These are phyloP conservation scores for Leccinellum rugosiceps DNA, from an alignment of 768 basidiomycete species.

Conservation along the genomic window DNA sequence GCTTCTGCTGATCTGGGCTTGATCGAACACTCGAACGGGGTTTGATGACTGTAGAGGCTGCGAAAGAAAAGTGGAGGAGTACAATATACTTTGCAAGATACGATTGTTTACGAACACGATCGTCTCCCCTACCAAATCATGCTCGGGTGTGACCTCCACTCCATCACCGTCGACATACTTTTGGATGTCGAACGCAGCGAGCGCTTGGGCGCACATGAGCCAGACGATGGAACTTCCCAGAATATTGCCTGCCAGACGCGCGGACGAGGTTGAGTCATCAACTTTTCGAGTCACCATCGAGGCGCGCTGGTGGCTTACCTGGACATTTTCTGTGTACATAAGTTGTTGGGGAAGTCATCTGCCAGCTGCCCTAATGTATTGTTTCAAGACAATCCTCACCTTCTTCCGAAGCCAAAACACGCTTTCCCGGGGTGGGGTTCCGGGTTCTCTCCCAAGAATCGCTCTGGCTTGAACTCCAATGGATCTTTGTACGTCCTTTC, in stretches of 20 bases:
- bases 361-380: not conserved
- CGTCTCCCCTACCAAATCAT: conserved; percentile 26
- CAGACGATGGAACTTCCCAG: not conserved
- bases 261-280: too few relatives aligned
- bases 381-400: not conserved
- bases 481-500: conserved; percentile 16
- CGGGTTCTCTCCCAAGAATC: conserved; percentile 17
- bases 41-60: not conserved
- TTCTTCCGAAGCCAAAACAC: conserved; percentile 19
- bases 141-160: conserved; percentile 42
- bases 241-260: not conserved
- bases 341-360: too few relatives aligned
- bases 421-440: conserved; percentile 13
- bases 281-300: not conserved
- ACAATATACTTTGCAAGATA: not conserved
- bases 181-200: conserved; percentile 43
- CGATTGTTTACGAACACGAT: not conserved
- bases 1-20: not conserved
- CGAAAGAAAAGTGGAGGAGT: not conserved
- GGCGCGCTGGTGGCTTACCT: not conserved
- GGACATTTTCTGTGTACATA: conserved; percentile 8
- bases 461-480: conserved; percentile 21
- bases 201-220: conserved; percentile 27
- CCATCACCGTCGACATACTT: conserved; percentile 38
- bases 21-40: not conserved